Percentiles rank a stretch among this genome's conserved stretches.
These are phyloP conservation scores for Sclerotinia spermophila DNA, from an alignment of 2,329 filamentous ascomycete genomes.

Conservation along the genomic window DNA sequence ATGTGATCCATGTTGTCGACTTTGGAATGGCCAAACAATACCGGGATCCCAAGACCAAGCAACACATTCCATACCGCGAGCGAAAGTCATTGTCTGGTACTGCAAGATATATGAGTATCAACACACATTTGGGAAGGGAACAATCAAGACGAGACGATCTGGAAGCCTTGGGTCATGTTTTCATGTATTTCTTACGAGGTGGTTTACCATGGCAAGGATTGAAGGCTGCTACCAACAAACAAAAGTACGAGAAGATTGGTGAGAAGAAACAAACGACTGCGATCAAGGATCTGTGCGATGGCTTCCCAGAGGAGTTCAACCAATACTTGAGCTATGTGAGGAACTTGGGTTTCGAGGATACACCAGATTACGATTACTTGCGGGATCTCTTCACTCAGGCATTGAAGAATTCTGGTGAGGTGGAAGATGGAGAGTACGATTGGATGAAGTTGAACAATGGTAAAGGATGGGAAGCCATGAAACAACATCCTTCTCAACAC, in stretches of 20 bases:
- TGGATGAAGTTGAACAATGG: slow-evolving; percentile 97
- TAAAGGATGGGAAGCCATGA: slow-evolving; percentile 86
- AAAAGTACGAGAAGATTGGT: slow-evolving; percentile 99
- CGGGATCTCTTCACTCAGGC: slow-evolving; percentile 95
- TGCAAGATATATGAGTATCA: slow-evolving; percentile 99
- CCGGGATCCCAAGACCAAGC: slow-evolving; percentile 96
- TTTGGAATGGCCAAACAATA: slow-evolving; percentile 99
- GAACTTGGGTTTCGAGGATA: slow-evolving; percentile 97
- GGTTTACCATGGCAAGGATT: slow-evolving; percentile 69
- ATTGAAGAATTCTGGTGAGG: slow-evolving; percentile 87
- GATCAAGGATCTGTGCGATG: slow-evolving; percentile 95
- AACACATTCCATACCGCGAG: slow-evolving; percentile 97
- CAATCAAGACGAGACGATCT: slow-evolving; percentile 95
- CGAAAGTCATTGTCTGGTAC: slow-evolving; percentile 95
- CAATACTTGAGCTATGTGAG: slow-evolving; percentile 97
- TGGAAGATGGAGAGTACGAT: slow-evolving; percentile 98
- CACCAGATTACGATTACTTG: slow-evolving; percentile 96
- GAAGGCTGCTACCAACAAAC: slow-evolving; percentile 77
- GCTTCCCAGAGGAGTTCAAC: slow-evolving; percentile 95
- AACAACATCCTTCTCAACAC: slow-evolving; percentile 52
- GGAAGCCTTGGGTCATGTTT: slow-evolving; percentile 76
- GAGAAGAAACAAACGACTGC: slow-evolving; percentile 99
- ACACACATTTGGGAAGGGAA: slow-evolving; percentile 93
- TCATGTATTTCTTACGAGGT: slow-evolving; percentile 72
- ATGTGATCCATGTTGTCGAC: slow-evolving; percentile 97